These are phyloP conservation scores for Trametopsis cervina DNA, from an alignment of 768 basidiomycete genomes.

Conservation along the genomic window DNA sequence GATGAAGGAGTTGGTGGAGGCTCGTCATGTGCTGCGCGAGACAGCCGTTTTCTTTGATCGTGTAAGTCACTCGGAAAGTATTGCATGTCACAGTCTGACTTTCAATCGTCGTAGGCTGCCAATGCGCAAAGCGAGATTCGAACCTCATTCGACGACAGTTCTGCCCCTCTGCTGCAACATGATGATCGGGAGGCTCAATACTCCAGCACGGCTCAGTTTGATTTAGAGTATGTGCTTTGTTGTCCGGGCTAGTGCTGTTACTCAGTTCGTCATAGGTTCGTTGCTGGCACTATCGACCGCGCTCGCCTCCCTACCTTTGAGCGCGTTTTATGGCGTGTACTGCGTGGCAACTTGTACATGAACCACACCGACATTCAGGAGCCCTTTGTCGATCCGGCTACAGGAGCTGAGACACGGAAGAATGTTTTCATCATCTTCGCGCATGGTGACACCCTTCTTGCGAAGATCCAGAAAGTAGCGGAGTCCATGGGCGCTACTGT, in stretches of 20 bases:
- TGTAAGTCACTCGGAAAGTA: constrained; percentile 33
- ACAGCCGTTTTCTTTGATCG: constrained; percentile 95
- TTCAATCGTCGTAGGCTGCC: constrained; percentile 50
- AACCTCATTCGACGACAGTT: constrained; percentile 85
- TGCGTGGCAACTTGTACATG: constrained; percentile 98
- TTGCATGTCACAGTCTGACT: neutral
- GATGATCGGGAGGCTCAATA: constrained; percentile 76
- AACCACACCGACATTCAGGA: constrained; percentile 94
- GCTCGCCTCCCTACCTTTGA: constrained; percentile 89
- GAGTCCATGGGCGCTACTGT: constrained; percentile 99
- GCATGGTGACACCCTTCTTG: constrained; percentile 84
- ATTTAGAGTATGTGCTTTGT: constrained; percentile 66
- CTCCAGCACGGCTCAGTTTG: constrained; percentile 53
- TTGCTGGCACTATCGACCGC: constrained; percentile 95
- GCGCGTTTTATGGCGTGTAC: constrained; percentile 95
- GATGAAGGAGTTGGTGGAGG: constrained; percentile 83
- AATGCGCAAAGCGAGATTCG: constrained; percentile 74
- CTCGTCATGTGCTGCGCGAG: constrained; percentile 88
- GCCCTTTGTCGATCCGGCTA: constrained; percentile 83
- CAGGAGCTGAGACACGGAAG: constrained; percentile 83
- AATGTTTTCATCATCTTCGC: constrained; percentile 99
- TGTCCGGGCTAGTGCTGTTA: constrained; percentile 1
- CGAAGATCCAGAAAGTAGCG: constrained; percentile 96
- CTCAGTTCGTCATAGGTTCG: constrained; percentile 51
- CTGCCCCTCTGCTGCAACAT: constrained; percentile 85